Percentiles rank a stretch among this genome's conserved stretches.
Evolutionary conservation across 768 basidiomycete genomes (phyloP).

Genomic region (Daedalea quercina): DNA sequence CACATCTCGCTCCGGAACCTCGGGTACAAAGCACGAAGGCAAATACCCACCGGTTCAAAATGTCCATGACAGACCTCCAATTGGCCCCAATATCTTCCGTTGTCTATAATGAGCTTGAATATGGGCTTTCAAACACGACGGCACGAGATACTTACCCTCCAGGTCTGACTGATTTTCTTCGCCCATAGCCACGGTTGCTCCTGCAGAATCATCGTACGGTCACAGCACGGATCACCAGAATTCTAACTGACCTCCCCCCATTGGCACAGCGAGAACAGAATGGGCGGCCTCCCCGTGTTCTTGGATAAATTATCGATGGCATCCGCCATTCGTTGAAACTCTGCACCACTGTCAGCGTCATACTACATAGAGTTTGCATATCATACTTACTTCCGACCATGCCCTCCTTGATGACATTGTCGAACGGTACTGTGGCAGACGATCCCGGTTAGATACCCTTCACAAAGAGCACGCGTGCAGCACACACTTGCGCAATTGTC

Average conservation of each 20-base stretch:
- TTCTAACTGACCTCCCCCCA: conserved; percentile 51
- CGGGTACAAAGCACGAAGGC: background rate
- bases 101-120: conserved; percentile 9
- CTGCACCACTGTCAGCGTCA: conserved; percentile 23
- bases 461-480: too few relatives aligned
- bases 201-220: too few relatives aligned
- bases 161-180: conserved; percentile 50
- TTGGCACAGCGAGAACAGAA: conserved; percentile 57
- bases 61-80: conserved; percentile 45
- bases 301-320: conserved; percentile 46
- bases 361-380: conserved; percentile 24
- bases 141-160: conserved; percentile 40
- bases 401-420: conserved; percentile 12
- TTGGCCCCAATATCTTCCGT: conserved; percentile 21
- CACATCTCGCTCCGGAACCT: background rate
- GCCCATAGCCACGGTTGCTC: conserved; percentile 64
- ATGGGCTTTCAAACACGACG: background rate
- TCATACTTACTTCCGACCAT: conserved; percentile 26
- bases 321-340: conserved; percentile 53
- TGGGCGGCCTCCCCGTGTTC: conserved; percentile 42
- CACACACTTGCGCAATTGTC: conserved; percentile 49
- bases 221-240: background rate
- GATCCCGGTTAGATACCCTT: too few relatives aligned
- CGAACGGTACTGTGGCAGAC: conserved; percentile 12
- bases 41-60: conserved; percentile 43